phyloP scores from a whole-genome alignment of 768 basidiomycete genomes.

The Pulveroboletus sp. region DNA sequence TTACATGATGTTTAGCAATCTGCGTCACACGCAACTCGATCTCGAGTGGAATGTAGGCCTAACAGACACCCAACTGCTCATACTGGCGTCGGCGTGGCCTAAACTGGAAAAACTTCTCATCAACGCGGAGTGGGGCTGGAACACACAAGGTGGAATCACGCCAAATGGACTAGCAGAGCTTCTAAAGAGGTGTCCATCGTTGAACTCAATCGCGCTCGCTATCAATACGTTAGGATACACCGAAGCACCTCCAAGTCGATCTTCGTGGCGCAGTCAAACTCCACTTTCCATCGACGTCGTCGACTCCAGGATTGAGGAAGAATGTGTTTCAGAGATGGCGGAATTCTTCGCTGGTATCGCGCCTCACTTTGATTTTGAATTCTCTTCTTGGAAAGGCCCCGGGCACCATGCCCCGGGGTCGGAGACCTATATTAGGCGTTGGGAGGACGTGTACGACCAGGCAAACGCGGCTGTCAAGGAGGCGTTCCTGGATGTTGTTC shows the following conservation, averaged over 20 bases:
- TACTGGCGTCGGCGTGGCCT: slow-evolving; percentile 7
- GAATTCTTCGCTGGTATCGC: slow-evolving; percentile 1
- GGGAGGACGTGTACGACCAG: too few relatives aligned
- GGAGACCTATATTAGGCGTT: too few relatives aligned
- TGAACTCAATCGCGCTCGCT: background rate
- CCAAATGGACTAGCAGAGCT: slow-evolving; percentile 5
- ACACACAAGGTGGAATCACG: slow-evolving; percentile 1
- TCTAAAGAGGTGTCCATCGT: background rate
- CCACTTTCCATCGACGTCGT: background rate
- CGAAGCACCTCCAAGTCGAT: background rate
- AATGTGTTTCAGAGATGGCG: background rate
- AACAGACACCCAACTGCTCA: background rate
- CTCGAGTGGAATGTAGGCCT: background rate
- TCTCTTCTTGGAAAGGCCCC: background rate
- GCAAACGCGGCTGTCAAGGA: too few relatives aligned
- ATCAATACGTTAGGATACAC: slow-evolving; percentile 7
- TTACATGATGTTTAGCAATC: background rate
- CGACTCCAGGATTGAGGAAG: slow-evolving; percentile 2
- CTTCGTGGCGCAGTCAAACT: too few relatives aligned
- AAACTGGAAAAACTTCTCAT: slow-evolving; percentile 3
- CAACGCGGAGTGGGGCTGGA: slow-evolving; percentile 9
- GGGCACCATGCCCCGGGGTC: too few relatives aligned
- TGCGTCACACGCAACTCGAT: background rate
- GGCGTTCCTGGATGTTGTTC: too few relatives aligned
- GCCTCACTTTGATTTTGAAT: background rate